Conservation (phyloP, 176 grass and related monocot species). For the sorghum (Sorghum bicolor) region Sorghum_bicolor_NCBIv3 NC_012872.2:68025001-68025500, state of each 20-base stretch:
- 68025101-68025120: not conserved
- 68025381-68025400: not conserved
- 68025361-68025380: not conserved
- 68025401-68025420: no score
- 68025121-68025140: no score
- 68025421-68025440: no score
- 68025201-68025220: not conserved
- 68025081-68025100: not conserved
- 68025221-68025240: constrained; percentile 14
- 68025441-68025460: no score
- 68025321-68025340: not conserved
- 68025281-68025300: constrained; percentile 13
- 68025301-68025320: no score
- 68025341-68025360: not conserved
- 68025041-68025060: not conserved
- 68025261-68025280: constrained; percentile 4
- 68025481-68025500: no score
- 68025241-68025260: not conserved
- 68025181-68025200: not conserved
- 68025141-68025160: not conserved
- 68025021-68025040: not conserved
- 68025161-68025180: not conserved
- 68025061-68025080: not conserved
- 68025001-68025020: no score
- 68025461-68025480: no score